phyloP scores from a whole-genome alignment of 2,329 filamentous ascomycete species.

The Podosphaera aphanis region DNA sequence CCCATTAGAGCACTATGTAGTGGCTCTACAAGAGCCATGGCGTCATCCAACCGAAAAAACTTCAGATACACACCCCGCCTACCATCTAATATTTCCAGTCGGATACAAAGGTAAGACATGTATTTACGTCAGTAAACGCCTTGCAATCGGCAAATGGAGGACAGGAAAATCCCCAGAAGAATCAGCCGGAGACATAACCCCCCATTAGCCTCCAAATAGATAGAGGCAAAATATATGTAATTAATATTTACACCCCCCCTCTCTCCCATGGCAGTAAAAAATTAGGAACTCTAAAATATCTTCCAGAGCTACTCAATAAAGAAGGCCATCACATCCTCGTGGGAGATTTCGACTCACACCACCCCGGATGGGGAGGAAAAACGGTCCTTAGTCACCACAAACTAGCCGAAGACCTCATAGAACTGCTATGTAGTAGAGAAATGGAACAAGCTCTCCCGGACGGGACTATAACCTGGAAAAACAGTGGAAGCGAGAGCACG shows the following conservation, averaged over 20 bases:
- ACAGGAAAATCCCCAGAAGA: neutral
- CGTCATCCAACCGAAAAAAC: neutral
- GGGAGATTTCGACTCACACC: neutral
- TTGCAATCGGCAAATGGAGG: neutral
- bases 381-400: neutral
- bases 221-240: neutral
- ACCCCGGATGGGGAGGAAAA: neutral
- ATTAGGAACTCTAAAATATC: neutral
- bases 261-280: neutral
- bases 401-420: neutral
- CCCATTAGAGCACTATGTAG: neutral
- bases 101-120: neutral
- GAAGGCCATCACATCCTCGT: neutral
- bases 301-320: neutral
- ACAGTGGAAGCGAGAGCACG: too few relatives aligned
- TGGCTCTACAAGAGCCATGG: neutral
- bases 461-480: slow-evolving; percentile 1
- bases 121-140: neutral
- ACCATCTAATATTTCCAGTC: neutral
- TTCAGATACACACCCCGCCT: neutral
- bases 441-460: too few relatives aligned
- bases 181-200: neutral
- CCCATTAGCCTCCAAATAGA: neutral
- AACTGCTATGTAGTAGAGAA: too few relatives aligned
- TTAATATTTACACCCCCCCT: neutral